Conservation (phyloP, 805 yeast genomes). For the Candida piceae region DNA sequence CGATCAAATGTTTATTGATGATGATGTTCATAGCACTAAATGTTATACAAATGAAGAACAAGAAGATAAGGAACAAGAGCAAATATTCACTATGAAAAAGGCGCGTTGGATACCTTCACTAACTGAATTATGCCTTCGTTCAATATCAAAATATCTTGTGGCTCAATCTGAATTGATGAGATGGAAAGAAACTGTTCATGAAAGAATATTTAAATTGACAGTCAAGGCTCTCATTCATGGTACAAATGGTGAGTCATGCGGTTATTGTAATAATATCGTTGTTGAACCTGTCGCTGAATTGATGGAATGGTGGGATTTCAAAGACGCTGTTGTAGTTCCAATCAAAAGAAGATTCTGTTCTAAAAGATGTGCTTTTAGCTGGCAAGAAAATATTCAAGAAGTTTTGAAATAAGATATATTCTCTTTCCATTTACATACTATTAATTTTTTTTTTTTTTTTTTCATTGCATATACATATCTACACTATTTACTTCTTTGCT, state of each 20-base stretch:
- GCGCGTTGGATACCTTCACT: constrained; percentile 39
- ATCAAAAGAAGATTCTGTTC: constrained; percentile 50
- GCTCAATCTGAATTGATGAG: constrained; percentile 47
- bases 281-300: constrained; percentile 56
- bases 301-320: constrained; percentile 64
- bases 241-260: constrained; percentile 46
- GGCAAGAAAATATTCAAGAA: constrained; percentile 22
- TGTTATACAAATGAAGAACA: constrained; percentile 11
- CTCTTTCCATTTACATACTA: not conserved
- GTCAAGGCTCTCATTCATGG: constrained; percentile 51
- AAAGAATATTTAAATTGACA: constrained; percentile 39
- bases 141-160: constrained; percentile 46
- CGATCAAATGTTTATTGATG: constrained; percentile 12
- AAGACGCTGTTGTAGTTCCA: constrained; percentile 45
- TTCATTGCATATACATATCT: too few species aligned
- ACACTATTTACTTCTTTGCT: too few species aligned
- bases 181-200: constrained; percentile 49
- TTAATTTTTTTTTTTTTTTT: not conserved
- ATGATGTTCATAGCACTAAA: constrained; percentile 5
- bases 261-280: constrained; percentile 42
- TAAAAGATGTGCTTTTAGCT: constrained; percentile 38
- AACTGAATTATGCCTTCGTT: constrained; percentile 42
- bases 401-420: constrained; percentile 1
- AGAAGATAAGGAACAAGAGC: constrained; percentile 4
- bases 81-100: constrained; percentile 1